Evolutionary conservation across 108 stramenopile genomes (phyloP), one percentile per base, ranked within the genome.

Genomic region (Nannochloropsis oceanica): DNA sequence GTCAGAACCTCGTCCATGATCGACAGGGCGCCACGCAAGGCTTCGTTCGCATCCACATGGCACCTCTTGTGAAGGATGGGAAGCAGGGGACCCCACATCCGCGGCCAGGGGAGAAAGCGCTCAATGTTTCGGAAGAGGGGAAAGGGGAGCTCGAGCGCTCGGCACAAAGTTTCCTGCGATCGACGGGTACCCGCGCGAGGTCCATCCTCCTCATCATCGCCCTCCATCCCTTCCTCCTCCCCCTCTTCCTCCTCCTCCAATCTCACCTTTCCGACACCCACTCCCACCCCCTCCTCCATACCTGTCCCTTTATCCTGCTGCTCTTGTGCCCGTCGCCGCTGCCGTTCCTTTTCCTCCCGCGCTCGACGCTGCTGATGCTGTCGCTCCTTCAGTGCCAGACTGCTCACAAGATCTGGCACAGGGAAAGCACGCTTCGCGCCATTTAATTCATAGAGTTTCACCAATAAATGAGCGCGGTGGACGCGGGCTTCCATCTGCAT

Each of bases 1-100:
- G 86, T 84, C 44, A 91, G 80, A 26, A 91, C 85, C 88, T 91
- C 90, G 27, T 91, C 90, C 34, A 91, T 88, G 42, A 91, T 44
- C 81, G 26, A 26, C 50, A 85, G 84, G 12, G 86, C 82, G 20
- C 88, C 90, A 43, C 86, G 86, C 20, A 90, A 80, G 24, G 90
- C 86, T 84, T 87, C 84, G 27, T 83, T 84, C 13, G 90, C 87
- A 50, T 89, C 90, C 24, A 91, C 50, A n/a, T 86, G 89, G 44
- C 89, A 90, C 20, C 90, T 87, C 12, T 88, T 44, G 26, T 82
- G 83, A 34, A 90, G 83, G 79, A 86, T 87, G 18, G 82, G 79
- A 27, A 91, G 27, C 8, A 89, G 86, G 18, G 80, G 43, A 13
- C 85, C 86, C 90, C 90, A 91, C 43, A 91, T 26, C 11, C 90